Percentiles rank a stretch among this genome's conserved stretches.
Conservation (phyloP, 805 yeast genomes). For the Candida broadrunensis region DNA sequence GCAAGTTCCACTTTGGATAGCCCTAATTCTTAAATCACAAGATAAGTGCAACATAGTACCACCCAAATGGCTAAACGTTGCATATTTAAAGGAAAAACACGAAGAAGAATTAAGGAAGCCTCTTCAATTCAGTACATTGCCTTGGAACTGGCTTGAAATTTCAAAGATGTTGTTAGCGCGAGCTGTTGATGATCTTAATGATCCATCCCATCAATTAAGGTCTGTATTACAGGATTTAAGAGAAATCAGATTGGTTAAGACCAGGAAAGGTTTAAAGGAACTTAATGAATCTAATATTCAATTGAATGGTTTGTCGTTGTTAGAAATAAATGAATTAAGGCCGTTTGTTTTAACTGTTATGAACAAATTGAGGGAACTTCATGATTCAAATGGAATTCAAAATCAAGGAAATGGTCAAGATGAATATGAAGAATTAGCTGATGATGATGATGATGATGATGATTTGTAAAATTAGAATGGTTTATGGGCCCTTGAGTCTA, state of each 20-base stretch:
- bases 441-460: constrained; percentile 4
- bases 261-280: constrained; percentile 72
- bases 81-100: constrained; percentile 51
- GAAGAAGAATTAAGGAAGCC: constrained; percentile 63
- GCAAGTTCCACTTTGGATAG: constrained; percentile 84
- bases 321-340: constrained; percentile 86
- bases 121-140: constrained; percentile 64
- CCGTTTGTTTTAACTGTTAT: constrained; percentile 79
- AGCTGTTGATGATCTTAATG: constrained; percentile 78
- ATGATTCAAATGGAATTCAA: constrained; percentile 24
- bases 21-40: constrained; percentile 77
- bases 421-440: constrained; percentile 13
- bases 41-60: constrained; percentile 81
- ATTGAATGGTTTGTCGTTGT: constrained; percentile 72
- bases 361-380: constrained; percentile 67
- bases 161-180: constrained; percentile 64
- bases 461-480: neutral
- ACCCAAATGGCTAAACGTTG: constrained; percentile 76
- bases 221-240: constrained; percentile 76
- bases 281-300: constrained; percentile 81
- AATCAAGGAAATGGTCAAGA: constrained; percentile 11
- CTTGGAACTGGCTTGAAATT: constrained; percentile 87
- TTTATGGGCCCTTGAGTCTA: too few relatives aligned
- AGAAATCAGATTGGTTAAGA: constrained; percentile 78
- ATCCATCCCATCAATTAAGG: constrained; percentile 68